Evolutionary conservation across 148 eudicot species (phyloP).

Genomic region (Amaranthus palmeri): DNA sequence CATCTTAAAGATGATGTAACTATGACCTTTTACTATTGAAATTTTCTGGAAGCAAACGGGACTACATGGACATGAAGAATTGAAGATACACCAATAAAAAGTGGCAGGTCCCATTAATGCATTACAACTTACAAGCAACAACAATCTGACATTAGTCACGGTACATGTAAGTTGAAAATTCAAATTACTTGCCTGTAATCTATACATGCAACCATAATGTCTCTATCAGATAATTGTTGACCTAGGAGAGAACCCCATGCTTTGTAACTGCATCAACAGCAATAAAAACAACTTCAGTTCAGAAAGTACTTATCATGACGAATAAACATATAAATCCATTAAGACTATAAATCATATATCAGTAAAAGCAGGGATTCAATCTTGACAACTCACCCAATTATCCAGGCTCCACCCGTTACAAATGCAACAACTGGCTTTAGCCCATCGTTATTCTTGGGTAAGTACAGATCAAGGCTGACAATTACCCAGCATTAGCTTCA

Average conservation of each 20-base stretch:
- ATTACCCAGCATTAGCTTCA: constrained; percentile 5
- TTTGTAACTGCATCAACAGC: constrained; percentile 59
- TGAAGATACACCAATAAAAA: background rate
- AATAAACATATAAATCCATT: background rate
- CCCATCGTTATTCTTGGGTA: constrained; percentile 56
- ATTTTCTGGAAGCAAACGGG: no score
- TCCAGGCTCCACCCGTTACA: constrained; percentile 99
- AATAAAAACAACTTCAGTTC: constrained; percentile 5
- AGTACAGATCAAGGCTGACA: constrained; percentile 83
- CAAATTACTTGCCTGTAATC: constrained; percentile 68
- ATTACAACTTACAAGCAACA: background rate
- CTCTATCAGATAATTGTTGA: constrained; percentile 84
- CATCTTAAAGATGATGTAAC: no score
- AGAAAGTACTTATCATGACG: background rate
- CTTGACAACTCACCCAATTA: constrained; percentile 72
- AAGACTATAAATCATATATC: background rate
- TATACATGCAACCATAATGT: constrained; percentile 84
- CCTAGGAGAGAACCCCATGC: constrained; percentile 99
- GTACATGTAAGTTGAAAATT: background rate
- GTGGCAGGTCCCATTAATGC: background rate
- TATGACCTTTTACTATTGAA: no score
- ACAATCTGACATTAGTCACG: background rate
- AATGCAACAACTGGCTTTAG: constrained; percentile 78
- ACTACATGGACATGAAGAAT: background rate
- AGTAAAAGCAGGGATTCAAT: background rate